Percentiles rank a stretch among this genome's conserved stretches.
Conservation (phyloP, 306 rosid genomes). For the Vachellia collinsii region DNA sequence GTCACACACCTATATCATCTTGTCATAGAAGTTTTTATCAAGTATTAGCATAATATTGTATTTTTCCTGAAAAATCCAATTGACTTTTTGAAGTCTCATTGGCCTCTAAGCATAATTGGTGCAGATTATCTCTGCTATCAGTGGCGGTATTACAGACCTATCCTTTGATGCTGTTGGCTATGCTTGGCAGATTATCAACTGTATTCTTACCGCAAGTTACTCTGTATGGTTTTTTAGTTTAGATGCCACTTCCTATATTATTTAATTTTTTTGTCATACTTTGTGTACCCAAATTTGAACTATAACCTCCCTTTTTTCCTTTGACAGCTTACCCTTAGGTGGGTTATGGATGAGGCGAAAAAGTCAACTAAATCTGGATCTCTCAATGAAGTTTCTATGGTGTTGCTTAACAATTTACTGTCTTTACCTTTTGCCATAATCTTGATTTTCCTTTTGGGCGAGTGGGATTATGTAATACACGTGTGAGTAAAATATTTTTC, state of each 20-base stretch:
- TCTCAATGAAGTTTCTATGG: conserved; percentile 94
- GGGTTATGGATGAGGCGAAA: conserved; percentile 91
- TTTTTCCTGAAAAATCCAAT: background rate
- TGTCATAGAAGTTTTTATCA: conserved; percentile 18
- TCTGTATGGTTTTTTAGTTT: conserved; percentile 56
- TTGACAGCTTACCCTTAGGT: conserved; percentile 70
- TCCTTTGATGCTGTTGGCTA: conserved; percentile 76
- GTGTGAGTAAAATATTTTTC: conserved; percentile 62
- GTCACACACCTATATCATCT: background rate
- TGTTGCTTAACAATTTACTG: conserved; percentile 76
- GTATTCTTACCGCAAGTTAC: conserved; percentile 81
- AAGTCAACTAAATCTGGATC: conserved; percentile 72
- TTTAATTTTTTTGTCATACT: conserved; percentile 12
- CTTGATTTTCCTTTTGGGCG: conserved; percentile 66
- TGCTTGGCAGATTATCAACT: conserved; percentile 79
- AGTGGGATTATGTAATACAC: conserved; percentile 75
- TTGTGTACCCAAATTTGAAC: conserved; percentile 6
- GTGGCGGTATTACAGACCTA: conserved; percentile 85
- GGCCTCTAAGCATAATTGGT: conserved; percentile 11
- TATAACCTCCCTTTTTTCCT: conserved; percentile 16
- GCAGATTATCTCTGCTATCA: conserved; percentile 85
- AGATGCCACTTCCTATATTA: background rate
- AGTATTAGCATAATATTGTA: background rate
- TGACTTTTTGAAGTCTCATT: conserved; percentile 31
- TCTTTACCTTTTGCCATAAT: conserved; percentile 79